phyloP scores from a whole-genome alignment of 1,139 yeast species.

The Arxiozyma heterogenica region DNA sequence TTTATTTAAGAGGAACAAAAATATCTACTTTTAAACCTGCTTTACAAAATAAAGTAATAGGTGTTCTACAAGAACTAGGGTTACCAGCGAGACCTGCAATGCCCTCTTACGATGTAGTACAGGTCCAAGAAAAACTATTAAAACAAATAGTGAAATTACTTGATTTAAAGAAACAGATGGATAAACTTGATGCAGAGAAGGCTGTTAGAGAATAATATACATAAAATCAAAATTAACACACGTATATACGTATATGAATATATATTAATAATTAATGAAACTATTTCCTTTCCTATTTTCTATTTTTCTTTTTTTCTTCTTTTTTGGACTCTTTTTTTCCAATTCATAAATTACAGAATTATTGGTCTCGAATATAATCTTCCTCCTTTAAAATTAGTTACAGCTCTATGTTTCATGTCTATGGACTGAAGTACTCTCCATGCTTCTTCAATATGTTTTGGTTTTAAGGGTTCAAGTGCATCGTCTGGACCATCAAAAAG shows the following conservation, averaged over 20 bases:
- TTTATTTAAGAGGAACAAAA: conserved; percentile 64
- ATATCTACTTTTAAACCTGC: conserved; percentile 56
- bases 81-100: conserved; percentile 72
- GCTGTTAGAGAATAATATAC: conserved; percentile 39
- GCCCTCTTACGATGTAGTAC: conserved; percentile 77
- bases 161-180: conserved; percentile 80
- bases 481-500: conserved; percentile 90
- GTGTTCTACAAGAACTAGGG: conserved; percentile 70
- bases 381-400: conserved; percentile 74
- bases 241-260: neutral
- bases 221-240: neutral
- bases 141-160: conserved; percentile 63
- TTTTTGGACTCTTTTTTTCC: neutral
- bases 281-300: no score
- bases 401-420: conserved; percentile 53
- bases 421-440: conserved; percentile 72
- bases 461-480: conserved; percentile 70
- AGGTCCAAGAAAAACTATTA: conserved; percentile 69
- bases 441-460: conserved; percentile 84
- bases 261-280: neutral
- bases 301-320: neutral
- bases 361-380: conserved; percentile 30
- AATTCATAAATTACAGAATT: conserved; percentile 21
- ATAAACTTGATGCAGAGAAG: conserved; percentile 76
- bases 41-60: conserved; percentile 64